These are phyloP conservation scores for Penicillium coprophilum DNA, from an alignment of 495 filamentous ascomycete species.

Conservation along the genomic window DNA sequence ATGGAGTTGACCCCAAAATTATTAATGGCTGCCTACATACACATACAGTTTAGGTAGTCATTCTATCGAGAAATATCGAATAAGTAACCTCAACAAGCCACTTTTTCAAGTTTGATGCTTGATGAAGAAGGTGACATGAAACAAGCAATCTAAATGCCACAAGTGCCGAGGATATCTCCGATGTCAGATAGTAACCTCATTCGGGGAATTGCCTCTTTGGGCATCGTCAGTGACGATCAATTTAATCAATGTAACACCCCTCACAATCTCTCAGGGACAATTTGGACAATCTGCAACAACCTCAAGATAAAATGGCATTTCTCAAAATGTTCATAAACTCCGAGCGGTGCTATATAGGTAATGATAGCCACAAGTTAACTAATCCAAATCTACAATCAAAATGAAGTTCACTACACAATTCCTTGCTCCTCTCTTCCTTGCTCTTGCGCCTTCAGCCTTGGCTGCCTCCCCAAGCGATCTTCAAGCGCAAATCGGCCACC, in stretches of 20 bases:
- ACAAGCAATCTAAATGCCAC: not conserved
- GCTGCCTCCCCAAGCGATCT: slow-evolving; percentile 4
- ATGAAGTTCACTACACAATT: slow-evolving; percentile 12
- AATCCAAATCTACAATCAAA: not conserved
- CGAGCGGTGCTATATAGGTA: slow-evolving; percentile 1
- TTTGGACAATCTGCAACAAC: not conserved
- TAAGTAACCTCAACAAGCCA: too few relatives aligned
- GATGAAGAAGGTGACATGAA: not conserved
- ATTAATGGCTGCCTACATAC: too few relatives aligned
- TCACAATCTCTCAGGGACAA: not conserved
- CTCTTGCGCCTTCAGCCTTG: not conserved
- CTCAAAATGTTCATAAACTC: not conserved
- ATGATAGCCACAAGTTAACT: not conserved
- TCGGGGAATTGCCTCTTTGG: not conserved
- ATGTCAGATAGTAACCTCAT: slow-evolving; percentile 2
- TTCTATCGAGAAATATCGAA: too few relatives aligned
- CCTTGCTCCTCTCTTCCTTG: slow-evolving; percentile 7
- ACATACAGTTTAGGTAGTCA: too few relatives aligned
- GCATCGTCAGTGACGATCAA: slow-evolving; percentile 15
- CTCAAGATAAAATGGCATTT: not conserved
- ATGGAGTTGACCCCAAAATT: too few relatives aligned
- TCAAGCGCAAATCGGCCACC: slow-evolving; percentile 24
- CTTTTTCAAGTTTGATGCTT: not conserved
- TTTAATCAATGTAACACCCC: slow-evolving; percentile 22
- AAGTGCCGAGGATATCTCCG: not conserved